Evolutionary conservation across 805 yeast species (phyloP), one percentile per base, ranked within the genome.

Genomic region (Lipomyces sp.): DNA sequence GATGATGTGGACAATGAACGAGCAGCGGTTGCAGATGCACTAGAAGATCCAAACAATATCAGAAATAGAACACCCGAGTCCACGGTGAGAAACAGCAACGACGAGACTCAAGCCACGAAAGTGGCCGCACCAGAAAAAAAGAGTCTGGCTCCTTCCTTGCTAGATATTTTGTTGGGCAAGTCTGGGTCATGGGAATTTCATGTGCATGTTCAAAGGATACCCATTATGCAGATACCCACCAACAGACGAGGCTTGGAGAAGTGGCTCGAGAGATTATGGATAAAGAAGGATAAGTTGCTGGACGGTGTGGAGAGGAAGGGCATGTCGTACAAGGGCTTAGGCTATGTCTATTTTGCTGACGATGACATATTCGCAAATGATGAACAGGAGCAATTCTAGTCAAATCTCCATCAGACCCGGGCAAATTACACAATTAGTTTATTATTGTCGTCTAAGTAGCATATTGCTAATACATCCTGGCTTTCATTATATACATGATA

Each of bases 261-360:
- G 73, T 29, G 66, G 72, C 4, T 77, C 74, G n/a, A 78, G 10
- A 72, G 76, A 0, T 77, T 86, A 1, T 77, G 80, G 60, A 77
- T 88, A 1, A 81, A 85, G 30, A 83, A 80, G 64, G 80, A 82
- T 18, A 82, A 81, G 67, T 71, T 84, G 24, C 73, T 85, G 18
- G 72, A 79, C 13, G 77, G 86, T 62, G 76, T 89, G 10, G 87
- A 90, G 0, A 60, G 74, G 7, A 88, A 84, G 69, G 79, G 86
- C 34, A 78, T 81, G 57, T 85, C 84, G 69, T 70, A 29, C 34
- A 42, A 35, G 34, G 69, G 66, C 10, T 42, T 69, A 4, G 72
- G 72, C 13, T 59, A 48, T 32, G 72, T 69, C 11, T 67, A 69
- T 48, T 89, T 50, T 92, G 56, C 63, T 34, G 58, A 48, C 39